These are phyloP conservation scores for barley (Hordeum vulgare) DNA, from an alignment of 176 grass and related monocot genomes.

Conservation along the genomic window DNA sequence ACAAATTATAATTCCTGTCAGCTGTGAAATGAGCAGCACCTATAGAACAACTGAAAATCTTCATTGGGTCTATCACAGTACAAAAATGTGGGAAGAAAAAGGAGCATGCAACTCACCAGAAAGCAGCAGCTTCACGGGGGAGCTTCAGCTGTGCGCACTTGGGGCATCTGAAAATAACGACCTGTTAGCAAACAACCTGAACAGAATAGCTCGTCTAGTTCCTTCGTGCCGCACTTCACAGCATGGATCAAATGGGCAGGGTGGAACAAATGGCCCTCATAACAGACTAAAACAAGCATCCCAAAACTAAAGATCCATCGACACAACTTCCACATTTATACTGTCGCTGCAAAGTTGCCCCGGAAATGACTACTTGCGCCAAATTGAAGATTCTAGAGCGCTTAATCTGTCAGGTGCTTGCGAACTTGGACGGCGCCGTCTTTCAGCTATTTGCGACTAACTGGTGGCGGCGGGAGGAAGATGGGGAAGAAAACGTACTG, in stretches of 20 bases:
- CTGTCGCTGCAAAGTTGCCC: not conserved
- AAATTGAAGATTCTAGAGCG: not conserved
- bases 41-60: not conserved
- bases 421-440: not conserved
- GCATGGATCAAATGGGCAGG: not conserved
- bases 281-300: not conserved
- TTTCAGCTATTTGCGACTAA: not conserved
- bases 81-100: not conserved
- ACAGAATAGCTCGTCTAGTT: not conserved
- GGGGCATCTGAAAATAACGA: constrained; percentile 64
- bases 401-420: not conserved
- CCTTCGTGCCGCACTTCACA: not conserved
- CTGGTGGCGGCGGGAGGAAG: not conserved
- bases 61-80: not conserved
- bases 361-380: not conserved
- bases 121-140: constrained; percentile 70
- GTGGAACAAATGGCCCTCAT: too few relatives aligned
- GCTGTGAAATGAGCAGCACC: not conserved
- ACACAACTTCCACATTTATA: not conserved
- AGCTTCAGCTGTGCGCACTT: constrained; percentile 79
- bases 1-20: not conserved
- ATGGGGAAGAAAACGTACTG: constrained; percentile 41
- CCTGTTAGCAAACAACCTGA: not conserved
- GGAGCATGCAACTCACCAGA: constrained; percentile 55
- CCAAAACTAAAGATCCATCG: too few relatives aligned